Conservation (phyloP, 2,329 filamentous ascomycete genomes). For the Calonectria multiphialidica region DNA sequence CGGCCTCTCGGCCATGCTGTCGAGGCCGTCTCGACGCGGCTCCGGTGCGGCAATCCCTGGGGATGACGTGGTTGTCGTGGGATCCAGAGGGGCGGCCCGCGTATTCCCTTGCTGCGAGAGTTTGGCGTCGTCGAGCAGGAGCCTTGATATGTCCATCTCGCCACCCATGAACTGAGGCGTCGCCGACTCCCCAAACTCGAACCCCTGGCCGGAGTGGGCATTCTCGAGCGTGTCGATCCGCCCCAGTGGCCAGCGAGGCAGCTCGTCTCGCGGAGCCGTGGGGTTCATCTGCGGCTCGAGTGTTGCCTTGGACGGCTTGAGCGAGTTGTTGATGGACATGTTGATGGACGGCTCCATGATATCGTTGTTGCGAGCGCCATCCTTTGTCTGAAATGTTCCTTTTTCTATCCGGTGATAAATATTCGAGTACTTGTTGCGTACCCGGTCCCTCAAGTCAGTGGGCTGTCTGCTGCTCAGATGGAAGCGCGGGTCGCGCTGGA, state of each 20-base stretch:
- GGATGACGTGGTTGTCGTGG: slow-evolving; percentile 39
- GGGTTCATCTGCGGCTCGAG: slow-evolving; percentile 56
- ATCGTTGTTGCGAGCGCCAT: slow-evolving; percentile 54
- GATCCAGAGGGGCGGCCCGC: slow-evolving; percentile 43
- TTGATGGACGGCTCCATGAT: slow-evolving; percentile 65
- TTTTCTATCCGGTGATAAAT: slow-evolving; percentile 70
- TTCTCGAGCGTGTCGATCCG: slow-evolving; percentile 47
- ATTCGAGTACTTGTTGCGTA: slow-evolving; percentile 73
- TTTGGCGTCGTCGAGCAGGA: slow-evolving; percentile 67
- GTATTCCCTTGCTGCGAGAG: slow-evolving; percentile 40
- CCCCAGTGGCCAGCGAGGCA: slow-evolving; percentile 57
- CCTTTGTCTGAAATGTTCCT: slow-evolving; percentile 60
- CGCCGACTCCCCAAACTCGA: slow-evolving; percentile 60
- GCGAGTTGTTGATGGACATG: slow-evolving; percentile 61
- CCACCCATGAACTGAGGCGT: slow-evolving; percentile 57
- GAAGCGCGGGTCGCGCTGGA: slow-evolving; percentile 70
- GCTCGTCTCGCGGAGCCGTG: slow-evolving; percentile 60
- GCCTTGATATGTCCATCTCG: slow-evolving; percentile 73
- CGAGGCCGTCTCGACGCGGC: slow-evolving; percentile 16
- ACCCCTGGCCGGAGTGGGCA: slow-evolving; percentile 42
- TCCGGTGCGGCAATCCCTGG: slow-evolving; percentile 32
- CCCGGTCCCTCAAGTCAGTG: slow-evolving; percentile 72
- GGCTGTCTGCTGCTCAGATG: slow-evolving; percentile 70
- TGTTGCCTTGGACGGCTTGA: slow-evolving; percentile 53
- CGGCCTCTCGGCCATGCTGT: slow-evolving; percentile 27